These are phyloP conservation scores for Quercus rubra DNA, from an alignment of 306 rosid genomes.

Conservation along the genomic window DNA sequence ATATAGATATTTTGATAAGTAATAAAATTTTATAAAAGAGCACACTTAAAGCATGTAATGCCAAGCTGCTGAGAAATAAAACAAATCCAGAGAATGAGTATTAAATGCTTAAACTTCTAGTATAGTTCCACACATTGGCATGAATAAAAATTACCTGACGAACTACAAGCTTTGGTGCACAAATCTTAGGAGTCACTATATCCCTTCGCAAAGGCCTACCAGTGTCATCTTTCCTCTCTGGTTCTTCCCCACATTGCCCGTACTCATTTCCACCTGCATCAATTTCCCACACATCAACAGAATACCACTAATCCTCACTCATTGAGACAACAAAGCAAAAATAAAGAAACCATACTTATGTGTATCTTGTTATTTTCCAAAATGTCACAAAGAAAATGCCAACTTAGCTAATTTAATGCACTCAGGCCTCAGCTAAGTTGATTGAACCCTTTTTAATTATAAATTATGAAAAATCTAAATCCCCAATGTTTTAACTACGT, in stretches of 20 bases:
- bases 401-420: background rate
- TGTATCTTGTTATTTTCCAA: background rate
- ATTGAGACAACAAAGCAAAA: background rate
- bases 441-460: background rate
- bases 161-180: conserved; percentile 87
- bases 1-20: no score
- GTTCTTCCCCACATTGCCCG: conserved; percentile 99
- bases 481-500: background rate
- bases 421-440: background rate
- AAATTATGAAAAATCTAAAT: background rate
- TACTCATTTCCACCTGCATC: conserved; percentile 93
- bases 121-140: background rate
- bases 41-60: background rate
- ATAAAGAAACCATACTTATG: background rate
- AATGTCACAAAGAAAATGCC: background rate
- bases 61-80: conserved; percentile 6
- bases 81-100: background rate
- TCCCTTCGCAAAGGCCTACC: conserved; percentile 85
- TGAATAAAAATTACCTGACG: conserved; percentile 53
- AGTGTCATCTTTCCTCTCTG: conserved; percentile 82
- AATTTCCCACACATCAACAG: conserved; percentile 14
- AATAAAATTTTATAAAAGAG: no score
- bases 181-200: conserved; percentile 85
- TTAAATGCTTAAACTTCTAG: background rate
- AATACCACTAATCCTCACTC: background rate